Evolutionary conservation across 345 rosid species (phyloP).

Genomic region (Arabis alpina): DNA sequence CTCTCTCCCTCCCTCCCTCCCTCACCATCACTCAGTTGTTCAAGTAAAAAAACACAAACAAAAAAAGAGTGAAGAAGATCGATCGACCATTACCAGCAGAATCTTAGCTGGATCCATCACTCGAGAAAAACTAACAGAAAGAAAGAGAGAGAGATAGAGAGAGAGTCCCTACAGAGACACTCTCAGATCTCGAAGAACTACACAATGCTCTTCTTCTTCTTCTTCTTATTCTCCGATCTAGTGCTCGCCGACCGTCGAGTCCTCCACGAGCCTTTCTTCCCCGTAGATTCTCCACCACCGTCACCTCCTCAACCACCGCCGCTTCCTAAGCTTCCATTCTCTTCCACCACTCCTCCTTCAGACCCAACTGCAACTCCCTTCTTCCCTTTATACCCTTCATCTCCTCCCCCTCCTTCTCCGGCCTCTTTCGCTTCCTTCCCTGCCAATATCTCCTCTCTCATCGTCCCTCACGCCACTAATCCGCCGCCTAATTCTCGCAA

Average conservation of each 20-base stretch:
- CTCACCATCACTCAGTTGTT: slow-evolving; percentile 28
- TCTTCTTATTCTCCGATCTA: slow-evolving; percentile 27
- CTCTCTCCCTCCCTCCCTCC: slow-evolving; percentile 7
- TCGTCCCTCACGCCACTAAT: slow-evolving; percentile 63
- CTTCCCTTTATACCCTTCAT: slow-evolving; percentile 70
- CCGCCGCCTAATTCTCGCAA: slow-evolving; percentile 53
- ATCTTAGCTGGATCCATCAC: slow-evolving; percentile 80
- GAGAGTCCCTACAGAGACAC: slow-evolving; percentile 6
- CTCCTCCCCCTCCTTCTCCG: slow-evolving; percentile 85
- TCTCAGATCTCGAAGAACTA: slow-evolving; percentile 31
- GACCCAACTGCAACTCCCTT: slow-evolving; percentile 62
- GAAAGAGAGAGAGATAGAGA: not conserved
- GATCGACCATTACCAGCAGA: slow-evolving; percentile 50
- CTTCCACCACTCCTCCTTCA: slow-evolving; percentile 54
- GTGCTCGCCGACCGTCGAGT: slow-evolving; percentile 53
- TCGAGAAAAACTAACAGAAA: slow-evolving; percentile 30
- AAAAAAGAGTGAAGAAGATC: slow-evolving; percentile 24
- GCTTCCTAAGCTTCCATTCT: slow-evolving; percentile 58
- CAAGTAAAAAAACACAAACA: not conserved
- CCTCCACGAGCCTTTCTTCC: slow-evolving; percentile 80
- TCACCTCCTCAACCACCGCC: slow-evolving; percentile 54
- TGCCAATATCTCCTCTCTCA: slow-evolving; percentile 86
- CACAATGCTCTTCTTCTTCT: slow-evolving; percentile 51
- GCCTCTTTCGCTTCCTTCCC: slow-evolving; percentile 81
- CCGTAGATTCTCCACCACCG: slow-evolving; percentile 53